These are phyloP conservation scores for Penicillium expansum DNA, from an alignment of 2,329 filamentous ascomycete species.

Conservation along the genomic window DNA sequence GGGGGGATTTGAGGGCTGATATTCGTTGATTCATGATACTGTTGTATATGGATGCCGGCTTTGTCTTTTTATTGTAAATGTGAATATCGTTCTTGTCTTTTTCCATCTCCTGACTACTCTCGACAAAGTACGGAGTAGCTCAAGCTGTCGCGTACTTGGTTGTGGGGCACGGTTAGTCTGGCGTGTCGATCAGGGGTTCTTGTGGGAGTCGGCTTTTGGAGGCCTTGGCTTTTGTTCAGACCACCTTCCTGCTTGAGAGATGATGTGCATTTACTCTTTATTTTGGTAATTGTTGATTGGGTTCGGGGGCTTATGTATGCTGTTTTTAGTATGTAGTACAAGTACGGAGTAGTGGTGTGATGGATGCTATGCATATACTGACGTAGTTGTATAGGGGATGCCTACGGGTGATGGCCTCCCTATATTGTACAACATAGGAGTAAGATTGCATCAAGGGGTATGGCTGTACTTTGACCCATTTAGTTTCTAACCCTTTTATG, in stretches of 20 bases:
- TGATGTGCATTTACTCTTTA: background rate
- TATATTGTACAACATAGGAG: background rate
- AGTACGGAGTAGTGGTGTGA: background rate
- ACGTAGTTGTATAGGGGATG: background rate
- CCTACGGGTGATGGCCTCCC: background rate
- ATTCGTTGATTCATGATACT: background rate
- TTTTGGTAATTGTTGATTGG: background rate
- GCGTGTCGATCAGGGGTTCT: slow-evolving; percentile 12
- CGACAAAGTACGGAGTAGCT: no score
- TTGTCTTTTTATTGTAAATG: background rate
- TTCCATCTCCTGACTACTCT: background rate
- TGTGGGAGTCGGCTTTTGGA: background rate
- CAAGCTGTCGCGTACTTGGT: background rate
- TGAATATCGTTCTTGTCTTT: background rate
- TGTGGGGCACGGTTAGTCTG: background rate
- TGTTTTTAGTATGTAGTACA: background rate
- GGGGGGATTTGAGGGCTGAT: background rate
- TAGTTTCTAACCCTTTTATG: background rate
- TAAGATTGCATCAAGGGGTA: background rate
- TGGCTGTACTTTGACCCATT: background rate
- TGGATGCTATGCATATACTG: background rate
- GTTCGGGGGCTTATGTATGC: background rate
- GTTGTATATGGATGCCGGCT: no score
- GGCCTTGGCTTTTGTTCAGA: background rate
- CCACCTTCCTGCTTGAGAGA: slow-evolving; percentile 6